These are phyloP conservation scores for Candida berthetii DNA, from an alignment of 805 yeast species.

Conservation along the genomic window DNA sequence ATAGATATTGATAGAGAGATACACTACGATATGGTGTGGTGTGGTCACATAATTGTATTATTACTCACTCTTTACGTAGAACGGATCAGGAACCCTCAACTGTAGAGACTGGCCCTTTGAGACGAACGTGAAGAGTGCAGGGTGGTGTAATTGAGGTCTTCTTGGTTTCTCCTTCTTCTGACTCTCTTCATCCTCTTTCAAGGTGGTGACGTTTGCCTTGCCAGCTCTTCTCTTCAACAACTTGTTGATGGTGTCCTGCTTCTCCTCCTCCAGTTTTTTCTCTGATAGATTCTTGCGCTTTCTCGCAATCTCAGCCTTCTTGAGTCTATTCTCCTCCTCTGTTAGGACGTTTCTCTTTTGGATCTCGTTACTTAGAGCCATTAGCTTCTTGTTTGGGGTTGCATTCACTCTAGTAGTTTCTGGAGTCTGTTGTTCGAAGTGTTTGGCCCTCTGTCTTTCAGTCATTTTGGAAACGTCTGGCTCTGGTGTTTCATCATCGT, in stretches of 20 bases:
- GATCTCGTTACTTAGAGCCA: conserved; percentile 15
- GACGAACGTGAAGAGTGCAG: conserved; percentile 17
- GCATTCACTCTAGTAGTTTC: conserved; percentile 5
- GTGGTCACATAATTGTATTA: too few species aligned
- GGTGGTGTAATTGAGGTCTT: conserved; percentile 16
- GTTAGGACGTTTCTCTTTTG: conserved; percentile 52
- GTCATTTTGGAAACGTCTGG: conserved; percentile 21
- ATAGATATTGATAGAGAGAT: too few species aligned
- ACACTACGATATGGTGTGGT: too few species aligned
- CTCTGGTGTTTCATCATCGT: conserved; percentile 12
- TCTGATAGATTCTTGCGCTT: conserved; percentile 81
- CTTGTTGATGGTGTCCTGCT: conserved; percentile 84
- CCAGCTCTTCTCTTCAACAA: conserved; percentile 79
- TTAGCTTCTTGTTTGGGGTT: neutral
- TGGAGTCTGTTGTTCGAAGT: conserved; percentile 4
- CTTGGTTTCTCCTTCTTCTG: conserved; percentile 12
- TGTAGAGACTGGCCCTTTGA: conserved; percentile 7
- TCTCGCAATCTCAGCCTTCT: conserved; percentile 84
- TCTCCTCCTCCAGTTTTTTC: conserved; percentile 84
- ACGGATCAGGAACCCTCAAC: conserved; percentile 16
- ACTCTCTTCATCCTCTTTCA: conserved; percentile 14
- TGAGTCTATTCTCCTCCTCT: conserved; percentile 76
- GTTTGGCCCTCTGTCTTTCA: conserved; percentile 19
- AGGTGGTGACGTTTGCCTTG: conserved; percentile 27
- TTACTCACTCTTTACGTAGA: neutral